These are phyloP conservation scores for Termitomyces sp. DNA, from an alignment of 1,284 basidiomycete species.

Conservation along the genomic window DNA sequence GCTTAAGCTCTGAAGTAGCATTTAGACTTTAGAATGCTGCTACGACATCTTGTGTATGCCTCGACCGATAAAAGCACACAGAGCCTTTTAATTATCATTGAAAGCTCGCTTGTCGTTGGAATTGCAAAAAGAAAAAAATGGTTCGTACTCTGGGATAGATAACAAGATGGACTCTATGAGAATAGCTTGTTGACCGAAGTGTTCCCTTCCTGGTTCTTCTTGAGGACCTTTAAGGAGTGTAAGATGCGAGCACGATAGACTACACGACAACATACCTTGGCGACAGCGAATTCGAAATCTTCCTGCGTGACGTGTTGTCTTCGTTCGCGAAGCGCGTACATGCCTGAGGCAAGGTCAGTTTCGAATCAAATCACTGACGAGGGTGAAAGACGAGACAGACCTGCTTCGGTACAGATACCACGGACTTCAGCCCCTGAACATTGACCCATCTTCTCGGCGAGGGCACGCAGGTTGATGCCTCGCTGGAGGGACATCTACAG, in stretches of 20 bases:
- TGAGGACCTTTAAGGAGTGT: slow-evolving; percentile 55
- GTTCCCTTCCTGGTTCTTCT: slow-evolving; percentile 90
- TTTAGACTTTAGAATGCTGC: too few relatives aligned
- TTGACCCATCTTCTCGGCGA: slow-evolving; percentile 99
- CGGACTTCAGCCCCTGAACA: slow-evolving; percentile 97
- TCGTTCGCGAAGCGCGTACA: slow-evolving; percentile 95
- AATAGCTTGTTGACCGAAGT: slow-evolving; percentile 90
- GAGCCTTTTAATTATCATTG: too few relatives aligned
- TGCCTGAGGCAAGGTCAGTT: slow-evolving; percentile 45
- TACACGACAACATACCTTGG: slow-evolving; percentile 58
- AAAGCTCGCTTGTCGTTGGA: too few relatives aligned
- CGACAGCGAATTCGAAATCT: slow-evolving; percentile 97
- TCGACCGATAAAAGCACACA: too few relatives aligned
- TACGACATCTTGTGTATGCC: too few relatives aligned
- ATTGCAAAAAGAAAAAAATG: too few relatives aligned
- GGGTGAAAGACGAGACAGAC: slow-evolving; percentile 36
- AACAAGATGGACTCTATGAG: slow-evolving; percentile 39
- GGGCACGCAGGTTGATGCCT: slow-evolving; percentile 90
- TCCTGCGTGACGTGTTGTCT: slow-evolving; percentile 97
- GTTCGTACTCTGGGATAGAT: neutral
- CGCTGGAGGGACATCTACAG: slow-evolving; percentile 93
- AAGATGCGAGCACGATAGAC: neutral
- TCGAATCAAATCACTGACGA: neutral
- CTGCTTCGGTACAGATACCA: slow-evolving; percentile 98
- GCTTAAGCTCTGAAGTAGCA: too few relatives aligned